Evolutionary conservation across 306 rosid genomes (phyloP), one percentile per base, ranked within the genome.

Genomic region (Pachyrhizus erosus): DNA sequence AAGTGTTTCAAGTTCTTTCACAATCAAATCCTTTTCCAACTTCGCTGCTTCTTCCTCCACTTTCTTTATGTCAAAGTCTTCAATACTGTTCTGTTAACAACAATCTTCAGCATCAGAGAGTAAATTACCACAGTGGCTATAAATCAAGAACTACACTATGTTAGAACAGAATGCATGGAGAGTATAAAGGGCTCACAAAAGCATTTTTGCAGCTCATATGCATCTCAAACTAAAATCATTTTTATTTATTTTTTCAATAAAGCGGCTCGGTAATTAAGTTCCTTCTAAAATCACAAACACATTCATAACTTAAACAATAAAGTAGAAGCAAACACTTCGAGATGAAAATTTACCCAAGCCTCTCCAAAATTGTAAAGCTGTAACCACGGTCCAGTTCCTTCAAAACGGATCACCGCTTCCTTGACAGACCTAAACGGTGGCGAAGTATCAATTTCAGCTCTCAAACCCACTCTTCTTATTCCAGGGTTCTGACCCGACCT

Each of bases 1-100:
- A 43, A 96, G 98, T 14, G 99, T 93, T 89, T 96, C 98, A 0
- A 96, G 89, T 81, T 96, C 99, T 75, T 96, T 96, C 39, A 96
- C 97, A 29, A 96, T 96, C 84, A 96, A 88, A 86, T 96, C 97
- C 88, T 96, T 96, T 88, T 96, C 99, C 86, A 96, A 84, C 88
- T 93, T 93, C 5, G 97, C 90, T 12, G 99, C 97, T 82, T 91
- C 94, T 82, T 92, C 98, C 83, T 91, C 98, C 88, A 94, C 91
- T 81, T 81, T 94, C 89, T 93, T 96, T 46, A 96, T 86, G 88
- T 96, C 97, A 27, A 96, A 92, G 60, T 86, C 91, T 77, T 90
- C 93, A 57, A 67, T 71, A 54, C 85, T 87, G 62, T 85, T 86
- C 97, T 91, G 97, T 87, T 82, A 46, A 86, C 58, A 23, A 87